phyloP scores from a whole-genome alignment of 176 grass and related monocot species.

The Neostapfia colusana region DNA sequence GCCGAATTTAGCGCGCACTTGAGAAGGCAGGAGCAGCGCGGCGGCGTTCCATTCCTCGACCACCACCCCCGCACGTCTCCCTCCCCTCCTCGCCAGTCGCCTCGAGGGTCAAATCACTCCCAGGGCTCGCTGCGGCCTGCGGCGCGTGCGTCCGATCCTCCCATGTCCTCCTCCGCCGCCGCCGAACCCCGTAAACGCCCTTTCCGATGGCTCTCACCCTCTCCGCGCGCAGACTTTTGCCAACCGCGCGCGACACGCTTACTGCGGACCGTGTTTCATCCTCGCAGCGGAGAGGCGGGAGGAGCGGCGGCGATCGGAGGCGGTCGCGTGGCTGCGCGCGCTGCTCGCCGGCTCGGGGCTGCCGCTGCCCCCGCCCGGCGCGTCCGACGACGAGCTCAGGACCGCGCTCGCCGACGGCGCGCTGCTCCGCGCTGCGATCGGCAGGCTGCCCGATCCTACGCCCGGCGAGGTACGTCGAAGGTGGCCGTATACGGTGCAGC shows the following conservation, averaged over 20 bases:
- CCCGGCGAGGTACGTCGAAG: conserved; percentile 24
- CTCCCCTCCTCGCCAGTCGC: too few species aligned
- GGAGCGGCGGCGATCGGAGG: conserved; percentile 43
- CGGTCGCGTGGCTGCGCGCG: conserved; percentile 48
- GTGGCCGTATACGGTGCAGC: not conserved
- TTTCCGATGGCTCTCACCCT: not conserved
- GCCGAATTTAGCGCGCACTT: not conserved
- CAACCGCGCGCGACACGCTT: not conserved
- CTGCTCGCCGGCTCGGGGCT: conserved; percentile 26
- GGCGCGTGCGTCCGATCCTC: not conserved
- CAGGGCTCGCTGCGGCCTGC: not conserved
- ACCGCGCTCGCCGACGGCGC: conserved; percentile 43
- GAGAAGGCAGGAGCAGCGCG: not conserved
- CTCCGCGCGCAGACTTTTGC: not conserved
- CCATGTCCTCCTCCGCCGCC: conserved; percentile 1
- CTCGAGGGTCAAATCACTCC: not conserved
- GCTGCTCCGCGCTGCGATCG: conserved; percentile 43
- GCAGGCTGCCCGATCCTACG: not conserved
- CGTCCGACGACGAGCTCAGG: conserved; percentile 46
- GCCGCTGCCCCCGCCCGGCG: conserved; percentile 42
- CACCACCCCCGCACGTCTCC: conserved; percentile 25
- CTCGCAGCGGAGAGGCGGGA: conserved; percentile 29
- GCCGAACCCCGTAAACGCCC: conserved; percentile 27
- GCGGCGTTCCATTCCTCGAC: not conserved
- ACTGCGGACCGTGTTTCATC: not conserved